Percentiles rank a stretch among this genome's conserved stretches.
Conservation (phyloP, 805 yeast species). For the Myxozyma lipomycoides region DNA sequence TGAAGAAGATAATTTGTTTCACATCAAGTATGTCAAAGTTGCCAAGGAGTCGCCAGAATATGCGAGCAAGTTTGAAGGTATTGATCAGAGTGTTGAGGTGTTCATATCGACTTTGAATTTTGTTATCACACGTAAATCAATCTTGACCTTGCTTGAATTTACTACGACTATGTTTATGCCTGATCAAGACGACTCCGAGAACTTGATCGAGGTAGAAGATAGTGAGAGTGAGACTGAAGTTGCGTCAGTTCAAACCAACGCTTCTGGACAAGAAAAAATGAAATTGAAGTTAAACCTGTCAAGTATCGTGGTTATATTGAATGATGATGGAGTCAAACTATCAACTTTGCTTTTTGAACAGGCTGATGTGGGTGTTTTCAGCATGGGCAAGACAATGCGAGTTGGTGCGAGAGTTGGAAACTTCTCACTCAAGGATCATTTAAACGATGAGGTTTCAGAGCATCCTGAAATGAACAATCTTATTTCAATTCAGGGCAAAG, state of each 20-base stretch:
- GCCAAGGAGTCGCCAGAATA: slow-evolving; percentile 30
- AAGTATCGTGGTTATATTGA: slow-evolving; percentile 67
- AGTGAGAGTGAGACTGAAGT: slow-evolving; percentile 19
- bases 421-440: slow-evolving; percentile 68
- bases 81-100: slow-evolving; percentile 71
- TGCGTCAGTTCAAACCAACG: slow-evolving; percentile 13
- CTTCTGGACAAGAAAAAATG: slow-evolving; percentile 39
- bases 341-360: slow-evolving; percentile 74
- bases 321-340: slow-evolving; percentile 76
- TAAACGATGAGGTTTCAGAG: slow-evolving; percentile 55
- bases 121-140: slow-evolving; percentile 70
- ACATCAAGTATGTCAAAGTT: slow-evolving; percentile 28
- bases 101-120: slow-evolving; percentile 74
- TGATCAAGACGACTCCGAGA: slow-evolving; percentile 4
- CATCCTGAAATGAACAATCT: slow-evolving; percentile 56
- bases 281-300: slow-evolving; percentile 64
- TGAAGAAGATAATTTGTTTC: slow-evolving; percentile 42
- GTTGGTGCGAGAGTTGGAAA: slow-evolving; percentile 73
- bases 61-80: slow-evolving; percentile 34
- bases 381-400: slow-evolving; percentile 75
- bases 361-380: slow-evolving; percentile 61
- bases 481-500: slow-evolving; percentile 69
- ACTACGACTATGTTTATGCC: slow-evolving; percentile 76
- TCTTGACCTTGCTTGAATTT: slow-evolving; percentile 74
- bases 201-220: slow-evolving; percentile 8